Conservation (phyloP, 179 eudicot genomes). For the Amaranthus tricolor region DNA sequence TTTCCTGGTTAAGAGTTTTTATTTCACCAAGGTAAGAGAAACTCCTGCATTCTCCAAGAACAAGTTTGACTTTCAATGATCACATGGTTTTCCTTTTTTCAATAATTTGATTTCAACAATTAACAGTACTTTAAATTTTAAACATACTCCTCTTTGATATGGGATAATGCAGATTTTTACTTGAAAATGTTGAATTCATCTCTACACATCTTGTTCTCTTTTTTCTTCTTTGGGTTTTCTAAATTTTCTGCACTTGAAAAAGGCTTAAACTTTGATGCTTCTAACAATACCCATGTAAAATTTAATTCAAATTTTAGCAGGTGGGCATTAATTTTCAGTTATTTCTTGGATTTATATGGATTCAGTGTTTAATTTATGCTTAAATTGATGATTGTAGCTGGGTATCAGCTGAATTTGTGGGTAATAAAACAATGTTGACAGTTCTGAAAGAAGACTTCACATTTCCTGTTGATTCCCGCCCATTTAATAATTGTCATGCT, state of each 20-base stretch:
- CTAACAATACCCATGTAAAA: constrained; percentile 18
- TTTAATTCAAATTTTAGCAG: constrained; percentile 38
- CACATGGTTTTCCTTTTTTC: neutral
- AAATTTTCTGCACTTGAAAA: constrained; percentile 23
- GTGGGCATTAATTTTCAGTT: constrained; percentile 17
- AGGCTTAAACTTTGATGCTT: constrained; percentile 20
- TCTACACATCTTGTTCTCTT: constrained; percentile 19
- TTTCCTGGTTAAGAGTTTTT: neutral
- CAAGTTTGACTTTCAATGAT: neutral
- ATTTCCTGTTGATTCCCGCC: constrained; percentile 54
- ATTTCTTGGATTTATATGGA: neutral
- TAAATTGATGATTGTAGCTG: constrained; percentile 18
- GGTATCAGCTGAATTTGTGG: constrained; percentile 17
- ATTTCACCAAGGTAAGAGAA: neutral
- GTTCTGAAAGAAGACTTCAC: constrained; percentile 59
- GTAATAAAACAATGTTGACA: constrained; percentile 23
- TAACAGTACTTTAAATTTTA: too few species aligned
- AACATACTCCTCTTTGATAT: neutral
- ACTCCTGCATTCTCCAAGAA: neutral
- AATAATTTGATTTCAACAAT: neutral
- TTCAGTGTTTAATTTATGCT: constrained; percentile 3
- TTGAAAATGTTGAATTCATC: constrained; percentile 21
- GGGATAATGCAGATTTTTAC: neutral
- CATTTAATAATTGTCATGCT: constrained; percentile 87
- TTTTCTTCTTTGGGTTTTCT: constrained; percentile 21